Evolutionary conservation across 768 basidiomycete genomes (phyloP), one percentile per base, ranked within the genome.

Genomic region (Lactifluus pinguis): DNA sequence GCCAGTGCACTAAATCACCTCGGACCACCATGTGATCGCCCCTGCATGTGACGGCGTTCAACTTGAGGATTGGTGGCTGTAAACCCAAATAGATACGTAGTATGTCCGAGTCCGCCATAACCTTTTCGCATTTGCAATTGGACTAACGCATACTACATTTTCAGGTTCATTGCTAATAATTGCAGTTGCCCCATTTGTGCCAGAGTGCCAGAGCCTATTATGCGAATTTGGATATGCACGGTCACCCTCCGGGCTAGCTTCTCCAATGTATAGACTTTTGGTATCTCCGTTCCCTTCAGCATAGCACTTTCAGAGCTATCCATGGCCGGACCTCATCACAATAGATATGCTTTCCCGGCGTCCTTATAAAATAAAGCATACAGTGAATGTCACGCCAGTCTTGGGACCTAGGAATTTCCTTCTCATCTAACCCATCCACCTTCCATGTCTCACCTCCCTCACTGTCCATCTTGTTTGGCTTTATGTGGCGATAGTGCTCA

Each of bases 331-430:
- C 38, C 29, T 25, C 39, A 39, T 25, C 25, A 2, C 25, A 2
- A 25, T 25, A 49, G 55, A 19, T 4, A 36, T 39, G 9, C 52
- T 21, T 32, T 51, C 52, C 32, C 41, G 21, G 45, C 45, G 50
- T 25, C 30, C 61, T 52, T 58, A 62, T 62, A 62, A 60, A 61
- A 62, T 58, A 47, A 47, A 36, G 17, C 8, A 5, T 19, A 36
- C 61, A 45, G n/a, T 36, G 52, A 57, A 47, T 49, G 48, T 10
- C 17, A 25, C 25, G 19, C 5, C 52, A 44, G 47, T n/a, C 51
- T 58, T 53, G 13, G 56, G 25, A 19, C 38, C 53, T 57, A 34
- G 38, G 42, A 39, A 30, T 57, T 57, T 38, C 49, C 49, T 50
- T 57, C 38, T 39, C 45, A 3, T 38, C 29, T 55, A 51, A 49